A percentile compares a stretch with the other conserved stretches of the same genome.
These are phyloP conservation scores for Magnusiomyces tetraspermus DNA, from an alignment of 1,139 yeast species.

Conservation along the genomic window DNA sequence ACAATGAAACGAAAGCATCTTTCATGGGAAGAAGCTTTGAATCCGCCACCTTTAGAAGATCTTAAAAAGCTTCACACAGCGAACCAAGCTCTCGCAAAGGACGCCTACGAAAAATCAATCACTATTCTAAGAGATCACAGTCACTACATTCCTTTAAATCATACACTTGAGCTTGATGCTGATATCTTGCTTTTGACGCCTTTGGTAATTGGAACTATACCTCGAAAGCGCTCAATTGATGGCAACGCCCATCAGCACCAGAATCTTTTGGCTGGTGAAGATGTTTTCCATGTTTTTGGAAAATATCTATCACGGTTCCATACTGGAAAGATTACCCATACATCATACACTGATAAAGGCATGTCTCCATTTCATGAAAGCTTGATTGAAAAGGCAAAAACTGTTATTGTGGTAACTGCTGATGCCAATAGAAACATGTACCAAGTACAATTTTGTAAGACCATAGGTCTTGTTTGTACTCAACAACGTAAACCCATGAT, in stretches of 20 bases:
- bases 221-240: not conserved
- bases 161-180: slow-evolving; percentile 34
- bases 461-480: slow-evolving; percentile 48
- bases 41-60: slow-evolving; percentile 26
- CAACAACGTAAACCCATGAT: slow-evolving; percentile 47
- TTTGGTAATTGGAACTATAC: slow-evolving; percentile 36
- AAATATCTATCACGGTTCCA: slow-evolving; percentile 23
- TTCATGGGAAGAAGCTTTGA: slow-evolving; percentile 42
- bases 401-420: slow-evolving; percentile 50
- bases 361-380: slow-evolving; percentile 51
- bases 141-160: slow-evolving; percentile 44
- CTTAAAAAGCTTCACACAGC: slow-evolving; percentile 34
- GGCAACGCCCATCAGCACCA: not conserved
- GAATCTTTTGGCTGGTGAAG: slow-evolving; percentile 39
- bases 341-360: slow-evolving; percentile 60
- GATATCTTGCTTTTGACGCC: slow-evolving; percentile 45
- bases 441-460: slow-evolving; percentile 54
- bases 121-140: slow-evolving; percentile 51
- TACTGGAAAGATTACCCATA: slow-evolving; percentile 45
- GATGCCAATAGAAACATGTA: slow-evolving; percentile 58
- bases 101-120: slow-evolving; percentile 46
- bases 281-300: slow-evolving; percentile 41
- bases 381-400: slow-evolving; percentile 46
- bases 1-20: slow-evolving; percentile 39
- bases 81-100: slow-evolving; percentile 40